Conservation (phyloP, 2,329 filamentous ascomycete genomes). For the Cladosporium austrohemisphaericum region DNA sequence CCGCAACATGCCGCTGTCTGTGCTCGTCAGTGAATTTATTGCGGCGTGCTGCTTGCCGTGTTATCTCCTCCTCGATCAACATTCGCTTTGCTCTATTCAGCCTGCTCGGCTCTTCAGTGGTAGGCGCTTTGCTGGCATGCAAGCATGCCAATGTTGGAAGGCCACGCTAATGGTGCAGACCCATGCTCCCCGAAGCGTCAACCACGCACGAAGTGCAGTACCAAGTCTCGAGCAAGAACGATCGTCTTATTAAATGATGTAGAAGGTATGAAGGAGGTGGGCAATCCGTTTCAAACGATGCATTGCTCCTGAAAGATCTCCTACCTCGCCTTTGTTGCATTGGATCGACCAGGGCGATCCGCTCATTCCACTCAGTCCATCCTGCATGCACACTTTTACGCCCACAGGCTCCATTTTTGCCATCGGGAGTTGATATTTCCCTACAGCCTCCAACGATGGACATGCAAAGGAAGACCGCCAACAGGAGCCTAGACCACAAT, state of each 20-base stretch:
- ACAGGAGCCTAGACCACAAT: background rate
- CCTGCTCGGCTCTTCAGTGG: background rate
- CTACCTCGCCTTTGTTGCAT: background rate
- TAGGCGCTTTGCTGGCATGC: background rate
- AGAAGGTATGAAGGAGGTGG: background rate
- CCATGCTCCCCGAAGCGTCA: background rate
- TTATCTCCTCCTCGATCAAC: background rate
- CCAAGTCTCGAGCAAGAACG: background rate
- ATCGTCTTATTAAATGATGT: background rate
- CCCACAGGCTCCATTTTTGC: background rate
- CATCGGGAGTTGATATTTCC: too few species aligned
- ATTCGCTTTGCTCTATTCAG: background rate
- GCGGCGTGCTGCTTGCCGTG: background rate
- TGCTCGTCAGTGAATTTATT: constrained; percentile 1
- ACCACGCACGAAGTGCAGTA: background rate
- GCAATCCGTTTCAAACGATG: background rate
- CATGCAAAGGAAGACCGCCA: background rate
- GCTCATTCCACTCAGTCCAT: background rate
- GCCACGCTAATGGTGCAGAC: background rate
- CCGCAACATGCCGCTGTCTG: background rate
- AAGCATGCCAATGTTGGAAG: background rate
- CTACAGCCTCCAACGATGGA: background rate
- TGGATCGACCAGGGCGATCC: background rate
- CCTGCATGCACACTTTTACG: background rate
- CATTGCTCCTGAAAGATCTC: background rate